Conservation (phyloP, 768 basidiomycete genomes). For the Collybia nuda region DNA sequence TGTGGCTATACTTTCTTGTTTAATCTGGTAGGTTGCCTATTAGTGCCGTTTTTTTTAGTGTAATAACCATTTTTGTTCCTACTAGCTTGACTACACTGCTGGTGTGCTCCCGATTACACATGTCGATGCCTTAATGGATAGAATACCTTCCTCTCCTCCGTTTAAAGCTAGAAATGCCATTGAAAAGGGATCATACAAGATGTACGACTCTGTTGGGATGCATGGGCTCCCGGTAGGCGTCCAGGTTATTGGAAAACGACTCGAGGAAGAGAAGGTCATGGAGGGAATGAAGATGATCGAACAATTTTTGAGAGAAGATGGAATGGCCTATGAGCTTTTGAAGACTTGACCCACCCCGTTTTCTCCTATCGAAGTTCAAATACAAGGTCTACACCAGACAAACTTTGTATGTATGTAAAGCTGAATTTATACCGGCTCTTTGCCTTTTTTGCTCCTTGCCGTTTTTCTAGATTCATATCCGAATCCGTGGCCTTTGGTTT, state of each 20-base stretch:
- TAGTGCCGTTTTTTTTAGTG: not conserved
- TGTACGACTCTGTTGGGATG: conserved; percentile 54
- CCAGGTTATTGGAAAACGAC: conserved; percentile 55
- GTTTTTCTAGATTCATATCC: too few species aligned
- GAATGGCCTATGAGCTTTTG: conserved; percentile 17
- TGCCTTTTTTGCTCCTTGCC: too few species aligned
- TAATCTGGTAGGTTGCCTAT: conserved; percentile 44
- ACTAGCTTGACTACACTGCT: conserved; percentile 48
- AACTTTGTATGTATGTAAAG: too few species aligned
- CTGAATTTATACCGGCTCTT: too few species aligned
- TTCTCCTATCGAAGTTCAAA: not conserved
- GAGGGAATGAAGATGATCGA: conserved; percentile 59
- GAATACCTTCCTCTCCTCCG: conserved; percentile 21
- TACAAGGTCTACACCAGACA: not conserved
- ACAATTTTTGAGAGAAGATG: conserved; percentile 23
- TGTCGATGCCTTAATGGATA: conserved; percentile 44
- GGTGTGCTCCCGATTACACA: conserved; percentile 59
- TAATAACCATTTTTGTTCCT: not conserved
- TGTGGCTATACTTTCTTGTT: conserved; percentile 65
- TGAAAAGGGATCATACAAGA: conserved; percentile 43
- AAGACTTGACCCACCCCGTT: not conserved
- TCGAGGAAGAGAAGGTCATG: conserved; percentile 66
- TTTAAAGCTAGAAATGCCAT: conserved; percentile 40
- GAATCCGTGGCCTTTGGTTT: too few species aligned
- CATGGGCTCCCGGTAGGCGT: conserved; percentile 59